phyloP scores from a whole-genome alignment of 306 rosid genomes.

The Mimosa bimucronata region DNA sequence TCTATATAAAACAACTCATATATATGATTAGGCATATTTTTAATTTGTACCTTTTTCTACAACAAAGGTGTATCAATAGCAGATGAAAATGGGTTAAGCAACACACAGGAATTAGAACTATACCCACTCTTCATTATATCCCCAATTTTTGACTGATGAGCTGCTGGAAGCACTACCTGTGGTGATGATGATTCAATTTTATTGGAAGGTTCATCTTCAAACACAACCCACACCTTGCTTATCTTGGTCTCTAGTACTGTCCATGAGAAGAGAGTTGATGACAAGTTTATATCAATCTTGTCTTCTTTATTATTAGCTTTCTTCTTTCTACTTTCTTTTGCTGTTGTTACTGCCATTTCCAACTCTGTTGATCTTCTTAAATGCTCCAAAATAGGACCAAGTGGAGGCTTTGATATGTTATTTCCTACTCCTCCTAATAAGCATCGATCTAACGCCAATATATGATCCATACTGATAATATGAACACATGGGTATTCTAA shows the following conservation, averaged over 20 bases:
- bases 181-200: slow-evolving; percentile 38
- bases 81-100: slow-evolving; percentile 41
- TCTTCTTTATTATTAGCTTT: slow-evolving; percentile 28
- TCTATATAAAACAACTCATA: slow-evolving; percentile 24
- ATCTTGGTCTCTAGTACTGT: slow-evolving; percentile 59
- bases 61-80: slow-evolving; percentile 38
- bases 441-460: slow-evolving; percentile 51
- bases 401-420: slow-evolving; percentile 32
- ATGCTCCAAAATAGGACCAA: slow-evolving; percentile 19
- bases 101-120: slow-evolving; percentile 21
- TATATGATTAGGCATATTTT: slow-evolving; percentile 13
- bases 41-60: slow-evolving; percentile 30
- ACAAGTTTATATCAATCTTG: slow-evolving; percentile 35
- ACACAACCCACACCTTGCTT: slow-evolving; percentile 68
- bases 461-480: slow-evolving; percentile 50
- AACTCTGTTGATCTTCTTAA: slow-evolving; percentile 38
- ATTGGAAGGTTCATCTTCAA: slow-evolving; percentile 57
- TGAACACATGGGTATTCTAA: slow-evolving; percentile 64
- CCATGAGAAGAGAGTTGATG: slow-evolving; percentile 51
- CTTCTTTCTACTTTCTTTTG: slow-evolving; percentile 34
- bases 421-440: slow-evolving; percentile 24
- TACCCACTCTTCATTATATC: slow-evolving; percentile 26
- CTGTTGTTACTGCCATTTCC: slow-evolving; percentile 34
- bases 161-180: slow-evolving; percentile 30
- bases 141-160: slow-evolving; percentile 28